Conservation (phyloP, 441 rosid genomes). For the Adansonia grandidieri region DNA sequence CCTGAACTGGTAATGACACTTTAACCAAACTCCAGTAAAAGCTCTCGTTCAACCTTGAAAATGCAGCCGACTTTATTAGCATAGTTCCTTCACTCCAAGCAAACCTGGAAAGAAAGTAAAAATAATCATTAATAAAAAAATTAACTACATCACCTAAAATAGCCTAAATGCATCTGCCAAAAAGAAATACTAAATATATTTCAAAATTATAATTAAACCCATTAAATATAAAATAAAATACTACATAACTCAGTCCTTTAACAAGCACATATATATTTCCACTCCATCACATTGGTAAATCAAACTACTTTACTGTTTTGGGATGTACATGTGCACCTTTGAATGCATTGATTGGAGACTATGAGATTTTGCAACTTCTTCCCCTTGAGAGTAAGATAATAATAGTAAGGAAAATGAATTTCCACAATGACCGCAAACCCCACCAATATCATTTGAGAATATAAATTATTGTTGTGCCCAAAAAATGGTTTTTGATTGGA, state of each 20-base stretch:
- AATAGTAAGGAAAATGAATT: not conserved
- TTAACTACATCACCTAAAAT: not conserved
- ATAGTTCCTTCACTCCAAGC: conserved; percentile 6
- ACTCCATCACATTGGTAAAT: not conserved
- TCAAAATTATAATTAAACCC: not conserved
- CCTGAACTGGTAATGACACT: not conserved
- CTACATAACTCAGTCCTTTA: not conserved
- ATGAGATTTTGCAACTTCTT: not conserved
- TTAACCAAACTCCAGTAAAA: not conserved
- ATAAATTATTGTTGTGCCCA: not conserved
- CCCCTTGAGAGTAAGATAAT: not conserved
- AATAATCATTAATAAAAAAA: not conserved
- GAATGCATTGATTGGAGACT: not conserved
- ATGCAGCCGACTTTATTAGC: not conserved
- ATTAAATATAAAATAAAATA: not conserved
- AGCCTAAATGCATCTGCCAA: not conserved
- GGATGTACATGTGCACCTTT: not conserved
- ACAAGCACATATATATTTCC: not conserved
- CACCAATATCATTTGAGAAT: not conserved
- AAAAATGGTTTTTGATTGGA: not conserved
- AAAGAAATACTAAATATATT: not conserved
- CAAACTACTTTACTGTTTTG: not conserved
- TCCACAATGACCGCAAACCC: not conserved
- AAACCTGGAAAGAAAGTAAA: not conserved
- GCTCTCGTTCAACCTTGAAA: not conserved